Evolutionary conservation across 768 basidiomycete genomes (phyloP), one percentile per base, ranked within the genome.

Genomic region (Dacryopinax spathularia): DNA sequence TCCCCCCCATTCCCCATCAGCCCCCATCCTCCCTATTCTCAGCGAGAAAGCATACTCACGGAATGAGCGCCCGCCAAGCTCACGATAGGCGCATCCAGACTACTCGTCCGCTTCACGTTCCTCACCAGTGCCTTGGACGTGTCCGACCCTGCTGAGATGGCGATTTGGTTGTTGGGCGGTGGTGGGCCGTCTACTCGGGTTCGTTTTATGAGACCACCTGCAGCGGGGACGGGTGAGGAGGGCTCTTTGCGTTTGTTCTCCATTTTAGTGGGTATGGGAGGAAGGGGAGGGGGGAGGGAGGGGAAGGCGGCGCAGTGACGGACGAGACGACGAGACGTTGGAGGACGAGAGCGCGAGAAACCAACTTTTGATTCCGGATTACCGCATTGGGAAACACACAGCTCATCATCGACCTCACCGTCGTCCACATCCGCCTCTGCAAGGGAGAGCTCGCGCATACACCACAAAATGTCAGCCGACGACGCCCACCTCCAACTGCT

Each of bases 61-160:
- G 84, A 81, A 75, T 96, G 92, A 3, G 92, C 86, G 1, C 95
- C 90, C 16, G 84, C 80, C 66, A 99, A 77, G 69, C 88, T 89
- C 70, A 98, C 84, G 70, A 99, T 98, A 31, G 96, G 96, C 41
- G 93, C 92, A 69, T 91, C 87, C 37, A 98, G 81, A 68, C 82
- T 86, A 75, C 89, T 92, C n/a, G 96, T 99, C 48, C 96, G 81
- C 73, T 90, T 88, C 29, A 98, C 83, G 25, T 83, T 87, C 66
- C 93, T 81, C 66, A 95, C 80, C 61, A 93, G 82, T 22, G 85
- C 89, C 71, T 89, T 89, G 73, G 80, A 82, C 61, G 84, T 79
- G 65, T 87, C 85, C 70, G 90, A 84, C 62, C 81, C 80, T 1
- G 86, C 86, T 0, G 90, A 91, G 35, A 91, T 90, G 36, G 81